Evolutionary conservation across 768 basidiomycete genomes (phyloP).

Genomic region (Pleurotus tuber-regium): DNA sequence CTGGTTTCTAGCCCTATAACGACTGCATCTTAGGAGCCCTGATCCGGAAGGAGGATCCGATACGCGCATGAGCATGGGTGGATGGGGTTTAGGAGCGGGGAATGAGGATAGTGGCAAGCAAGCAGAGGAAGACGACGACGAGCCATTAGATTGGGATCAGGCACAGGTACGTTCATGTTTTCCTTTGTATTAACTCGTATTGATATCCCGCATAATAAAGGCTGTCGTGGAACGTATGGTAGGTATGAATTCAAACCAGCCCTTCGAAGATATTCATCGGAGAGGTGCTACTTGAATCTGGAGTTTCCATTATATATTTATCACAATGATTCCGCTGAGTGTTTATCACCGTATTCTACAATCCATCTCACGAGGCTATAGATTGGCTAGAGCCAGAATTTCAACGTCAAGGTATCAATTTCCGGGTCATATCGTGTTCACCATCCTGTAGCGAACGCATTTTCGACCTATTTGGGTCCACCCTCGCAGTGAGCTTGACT

Average conservation of each 20-base stretch:
- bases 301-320: not conserved
- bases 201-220: constrained; percentile 22
- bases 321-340: not conserved
- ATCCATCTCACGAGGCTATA: too few relatives aligned
- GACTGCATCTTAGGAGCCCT: constrained; percentile 50
- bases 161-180: constrained; percentile 47
- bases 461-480: too few relatives aligned
- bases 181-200: not conserved
- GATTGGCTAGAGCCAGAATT: too few relatives aligned
- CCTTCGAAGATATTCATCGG: constrained; percentile 10
- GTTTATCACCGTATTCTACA: not conserved
- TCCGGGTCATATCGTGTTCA: too few relatives aligned
- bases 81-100: constrained; percentile 71
- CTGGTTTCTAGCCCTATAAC: too few relatives aligned
- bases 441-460: too few relatives aligned
- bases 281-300: not conserved
- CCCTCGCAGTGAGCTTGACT: too few relatives aligned
- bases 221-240: constrained; percentile 60
- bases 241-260: constrained; percentile 37
- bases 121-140: constrained; percentile 61
- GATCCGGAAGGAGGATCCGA: constrained; percentile 37
- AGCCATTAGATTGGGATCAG: constrained; percentile 65
- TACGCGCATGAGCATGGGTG: constrained; percentile 56
- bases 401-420: too few relatives aligned
- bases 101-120: constrained; percentile 46